phyloP scores from a whole-genome alignment of 768 basidiomycete species.

The Suillus decipiens region DNA sequence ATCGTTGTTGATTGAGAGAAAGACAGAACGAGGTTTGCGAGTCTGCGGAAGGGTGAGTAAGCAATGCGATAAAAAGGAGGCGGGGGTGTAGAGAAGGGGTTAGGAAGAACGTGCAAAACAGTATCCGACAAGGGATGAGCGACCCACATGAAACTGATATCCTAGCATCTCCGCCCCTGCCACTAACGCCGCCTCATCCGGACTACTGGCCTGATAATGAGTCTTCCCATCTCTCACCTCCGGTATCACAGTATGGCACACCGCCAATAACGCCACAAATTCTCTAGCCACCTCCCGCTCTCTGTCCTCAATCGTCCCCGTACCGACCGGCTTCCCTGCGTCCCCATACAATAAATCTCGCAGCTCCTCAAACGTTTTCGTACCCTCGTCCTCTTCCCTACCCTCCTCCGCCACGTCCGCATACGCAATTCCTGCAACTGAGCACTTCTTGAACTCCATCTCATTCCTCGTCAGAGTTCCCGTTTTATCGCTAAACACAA shows the following conservation, averaged over 20 bases:
- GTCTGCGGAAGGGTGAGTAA: constrained; percentile 48
- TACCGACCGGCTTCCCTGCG: constrained; percentile 26
- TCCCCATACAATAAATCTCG: constrained; percentile 49
- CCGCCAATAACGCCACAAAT: constrained; percentile 82
- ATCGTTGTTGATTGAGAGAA: constrained; percentile 75
- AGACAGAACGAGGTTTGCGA: constrained; percentile 95
- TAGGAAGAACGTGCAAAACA: background rate
- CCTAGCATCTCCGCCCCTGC: constrained; percentile 90
- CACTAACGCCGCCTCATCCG: constrained; percentile 96
- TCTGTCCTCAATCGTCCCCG: constrained; percentile 18
- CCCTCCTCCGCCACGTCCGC: constrained; percentile 92
- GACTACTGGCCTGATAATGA: constrained; percentile 93
- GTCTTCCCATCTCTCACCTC: constrained; percentile 89
- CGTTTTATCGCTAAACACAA: constrained; percentile 93
- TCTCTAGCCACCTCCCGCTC: constrained; percentile 63
- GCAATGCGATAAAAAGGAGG: background rate
- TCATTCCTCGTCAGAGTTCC: constrained; percentile 96
- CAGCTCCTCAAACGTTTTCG: constrained; percentile 83
- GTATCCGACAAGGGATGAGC: background rate
- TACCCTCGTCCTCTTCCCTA: constrained; percentile 58
- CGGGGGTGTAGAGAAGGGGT: background rate
- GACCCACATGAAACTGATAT: constrained; percentile 89
- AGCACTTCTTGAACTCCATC: constrained; percentile 95
- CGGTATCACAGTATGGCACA: constrained; percentile 98
- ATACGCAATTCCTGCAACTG: constrained; percentile 86